Percentiles rank a stretch among this genome's conserved stretches.
Evolutionary conservation across 805 yeast species (phyloP).

Genomic region (Starmerella bombi): DNA sequence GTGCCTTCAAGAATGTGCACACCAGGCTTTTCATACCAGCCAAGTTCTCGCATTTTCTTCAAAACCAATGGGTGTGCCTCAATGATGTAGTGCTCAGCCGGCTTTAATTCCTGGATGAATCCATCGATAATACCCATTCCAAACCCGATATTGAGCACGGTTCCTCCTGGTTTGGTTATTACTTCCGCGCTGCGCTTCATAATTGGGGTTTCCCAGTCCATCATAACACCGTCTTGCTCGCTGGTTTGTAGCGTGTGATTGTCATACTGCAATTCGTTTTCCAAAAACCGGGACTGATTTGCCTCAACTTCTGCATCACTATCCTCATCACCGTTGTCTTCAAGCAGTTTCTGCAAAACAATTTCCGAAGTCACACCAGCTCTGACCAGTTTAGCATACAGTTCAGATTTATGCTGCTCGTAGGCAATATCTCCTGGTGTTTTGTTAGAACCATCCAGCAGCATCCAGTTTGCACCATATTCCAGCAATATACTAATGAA

Average conservation of each 20-base stretch:
- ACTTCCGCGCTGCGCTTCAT: slow-evolving; percentile 74
- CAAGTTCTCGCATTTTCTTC: slow-evolving; percentile 49
- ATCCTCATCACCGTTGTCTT: slow-evolving; percentile 18
- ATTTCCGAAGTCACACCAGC: slow-evolving; percentile 90
- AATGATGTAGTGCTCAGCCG: slow-evolving; percentile 68
- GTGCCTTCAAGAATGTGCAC: slow-evolving; percentile 75
- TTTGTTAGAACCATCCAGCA: slow-evolving; percentile 52
- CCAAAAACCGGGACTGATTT: slow-evolving; percentile 48
- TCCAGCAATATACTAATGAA: slow-evolving; percentile 59
- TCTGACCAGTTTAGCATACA: slow-evolving; percentile 41
- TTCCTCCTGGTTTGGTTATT: slow-evolving; percentile 39
- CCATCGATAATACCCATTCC: slow-evolving; percentile 94
- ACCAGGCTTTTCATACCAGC: slow-evolving; percentile 66
- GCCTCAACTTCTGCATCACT: slow-evolving; percentile 22
- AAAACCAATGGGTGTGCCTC: slow-evolving; percentile 94
- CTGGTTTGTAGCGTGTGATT: slow-evolving; percentile 53
- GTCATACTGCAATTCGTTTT: slow-evolving; percentile 51
- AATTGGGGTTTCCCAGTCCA: slow-evolving; percentile 83
- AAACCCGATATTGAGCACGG: slow-evolving; percentile 73
- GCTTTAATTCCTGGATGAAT: slow-evolving; percentile 47
- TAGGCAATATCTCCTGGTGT: slow-evolving; percentile 77
- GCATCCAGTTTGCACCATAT: slow-evolving; percentile 88
- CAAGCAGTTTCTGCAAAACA: slow-evolving; percentile 49
- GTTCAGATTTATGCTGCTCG: slow-evolving; percentile 33
- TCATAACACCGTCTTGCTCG: slow-evolving; percentile 86